Evolutionary conservation across 441 rosid species (phyloP), one percentile per base, ranked within the genome.

Genomic region (Manihot esculenta): DNA sequence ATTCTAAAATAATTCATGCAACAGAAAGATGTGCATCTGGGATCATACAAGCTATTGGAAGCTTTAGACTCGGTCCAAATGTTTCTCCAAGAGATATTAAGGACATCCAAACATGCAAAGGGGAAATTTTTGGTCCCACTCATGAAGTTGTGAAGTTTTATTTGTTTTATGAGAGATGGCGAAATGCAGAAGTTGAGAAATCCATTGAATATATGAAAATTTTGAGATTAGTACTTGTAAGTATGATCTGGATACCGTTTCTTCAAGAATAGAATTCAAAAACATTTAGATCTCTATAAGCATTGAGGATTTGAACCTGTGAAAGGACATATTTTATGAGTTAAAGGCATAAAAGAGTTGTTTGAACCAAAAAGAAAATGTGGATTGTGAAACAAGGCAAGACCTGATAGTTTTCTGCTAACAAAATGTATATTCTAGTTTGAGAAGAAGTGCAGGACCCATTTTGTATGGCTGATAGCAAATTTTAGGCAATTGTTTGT

Each of bases 11-110:
- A 73, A 79, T 89, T 72, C 98, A 91, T 79, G 88, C 96, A 45
- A 81, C 80, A 57, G 92, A 89, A 78, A 86, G 91, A 79, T 93
- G 97, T 81, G 98, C 92, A 0, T 80, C 85, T 70, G 97, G 97
- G 71, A 89, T 91, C 70, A 82, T 91, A 42, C 80, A 91, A 79
- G 98, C 97, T 64, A 85, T 93, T 51, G 94, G 97, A 68, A 82
- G 83, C 74, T 93, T 93, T 77, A 77, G 79, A 67, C 89, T 93
- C 15, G 96, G 98, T 82, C 88, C 95, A 65, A 87, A 87, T 78
- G 81, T 80, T 67, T 87, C 96, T 74, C 91, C 94, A 1, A 84
- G 97, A 79, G 98, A 93, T 76, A 82, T 86, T 62, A 64, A 84
- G 45, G 89, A 85, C 75, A 78, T 87, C 45, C 30, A 65, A 42